Base-by-base conservation (phyloP, 192 early-diverging fungal species). In the Entomortierella chlamydospora region DNA sequence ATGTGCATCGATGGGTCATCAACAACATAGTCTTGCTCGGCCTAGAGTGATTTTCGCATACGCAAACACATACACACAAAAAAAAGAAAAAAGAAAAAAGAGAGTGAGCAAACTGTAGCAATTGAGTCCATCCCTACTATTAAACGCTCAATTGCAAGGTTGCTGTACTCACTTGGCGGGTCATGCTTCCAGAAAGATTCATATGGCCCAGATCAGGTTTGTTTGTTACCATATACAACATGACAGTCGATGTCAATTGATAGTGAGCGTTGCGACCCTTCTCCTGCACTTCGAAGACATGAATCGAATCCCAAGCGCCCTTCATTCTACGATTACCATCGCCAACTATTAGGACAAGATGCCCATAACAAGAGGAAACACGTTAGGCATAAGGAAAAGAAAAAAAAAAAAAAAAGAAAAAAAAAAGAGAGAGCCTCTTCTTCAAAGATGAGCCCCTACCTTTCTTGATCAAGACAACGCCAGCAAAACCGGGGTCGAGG, bases 301-400 rank as follows among this genome's bases (percentile, higher is more conserved):
- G 98, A 74, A 98, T 97, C 15, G 97, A 98, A 73, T 99, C 98
- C 98, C 98, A 99, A 22, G 95, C 90, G 23, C 97, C 97, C 70
- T 95, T 95, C 70, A 91, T 88, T 33, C 89, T 86, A 57, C 86
- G 88, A 4, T 76, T 86, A 23, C 89, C 90, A 62, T 92, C 91
- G 31, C 88, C 85, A 22, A 88, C 88, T 87, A 72, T 56, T 26
- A 2, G 31, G 55, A 33, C 11, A n/a, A n/a, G n/a, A n/a, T n/a
- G n/a, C n/a, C n/a, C n/a, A n/a, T n/a, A n/a, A n/a, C n/a, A n/a
- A n/a, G n/a, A n/a, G n/a, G n/a, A n/a, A n/a, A n/a, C n/a, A n/a
- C n/a, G n/a, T n/a, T n/a, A n/a, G n/a, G 55, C 4, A 57, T 8
- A 41, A 57, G 20, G 55, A 57, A 33, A 6, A 57, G 28, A 57